A percentile compares a stretch with the other conserved stretches of the same genome.
phyloP scores from a whole-genome alignment of 805 yeast species.

The Kluyveromyces nonfermentans region DNA sequence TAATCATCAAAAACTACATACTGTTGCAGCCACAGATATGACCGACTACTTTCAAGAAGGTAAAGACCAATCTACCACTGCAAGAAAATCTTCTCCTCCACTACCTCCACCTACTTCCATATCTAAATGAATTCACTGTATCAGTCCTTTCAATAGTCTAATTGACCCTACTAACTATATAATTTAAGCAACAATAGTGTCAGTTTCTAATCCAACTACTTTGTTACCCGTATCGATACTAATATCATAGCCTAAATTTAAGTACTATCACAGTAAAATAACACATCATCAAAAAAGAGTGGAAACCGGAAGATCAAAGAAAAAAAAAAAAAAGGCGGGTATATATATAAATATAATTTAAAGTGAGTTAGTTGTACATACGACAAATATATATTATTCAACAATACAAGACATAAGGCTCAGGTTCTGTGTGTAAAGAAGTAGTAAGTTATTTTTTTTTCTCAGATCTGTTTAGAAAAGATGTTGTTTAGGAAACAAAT shows the following conservation, averaged over 20 bases:
- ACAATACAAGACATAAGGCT: too few relatives aligned
- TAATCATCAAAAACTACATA: conserved; percentile 6
- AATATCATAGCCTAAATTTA: neutral
- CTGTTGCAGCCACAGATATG: conserved; percentile 11
- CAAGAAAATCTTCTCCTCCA: neutral
- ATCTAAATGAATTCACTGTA: neutral
- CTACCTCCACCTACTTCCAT: conserved; percentile 5
- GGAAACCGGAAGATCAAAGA: neutral
- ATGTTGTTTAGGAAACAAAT: conserved; percentile 14
- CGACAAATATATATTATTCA: too few relatives aligned
- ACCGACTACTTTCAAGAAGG: conserved; percentile 27
- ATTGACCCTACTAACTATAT: too few relatives aligned
- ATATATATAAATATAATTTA: neutral
- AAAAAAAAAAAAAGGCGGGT: neutral
- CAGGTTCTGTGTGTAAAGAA: too few relatives aligned
- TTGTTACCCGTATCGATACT: neutral
- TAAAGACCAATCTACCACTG: conserved; percentile 15
- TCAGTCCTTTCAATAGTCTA: too few relatives aligned
- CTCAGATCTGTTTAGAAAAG: neutral
- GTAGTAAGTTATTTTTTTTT: too few relatives aligned
- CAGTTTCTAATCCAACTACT: neutral
- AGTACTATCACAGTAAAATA: neutral
- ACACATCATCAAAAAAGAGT: neutral
- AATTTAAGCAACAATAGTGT: neutral
- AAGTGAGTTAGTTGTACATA: neutral